Base-by-base conservation (phyloP, 306 rosid genomes). In the Cicer bijugum region DNA sequence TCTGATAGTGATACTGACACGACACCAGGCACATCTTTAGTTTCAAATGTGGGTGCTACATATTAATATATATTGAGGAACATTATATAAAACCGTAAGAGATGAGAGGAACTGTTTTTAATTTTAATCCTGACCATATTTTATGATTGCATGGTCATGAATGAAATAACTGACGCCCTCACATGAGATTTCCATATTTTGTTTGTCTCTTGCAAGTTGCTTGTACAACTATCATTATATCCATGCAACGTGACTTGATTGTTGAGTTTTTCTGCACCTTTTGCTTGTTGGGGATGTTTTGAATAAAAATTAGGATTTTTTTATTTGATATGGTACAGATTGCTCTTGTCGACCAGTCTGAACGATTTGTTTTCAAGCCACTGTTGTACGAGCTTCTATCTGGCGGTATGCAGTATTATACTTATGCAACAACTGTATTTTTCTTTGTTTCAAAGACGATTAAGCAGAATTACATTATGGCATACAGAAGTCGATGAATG, bases 331-430 rank as follows among this genome's bases (percentile, higher is more conserved):
- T 72, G 84, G 53, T 47, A 81, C 84, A 84, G 87, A 71, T 84
- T 55, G 67, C 71, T 77, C 87, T 84, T 17, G 84, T 84, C 1
- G 87, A 84, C 69, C 87, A 80, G 68, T 84, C 82, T 53, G 87
- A 84, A 28, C 84, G 84, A 55, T 84, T 84, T 77, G 87, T 84
- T 84, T 84, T 84, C 76, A 93, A 93, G 84, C 98, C 98, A 48
- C 52, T 93, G 98, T 67, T 93, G 85, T 93, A 91, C 75, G 97
- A 93, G 96, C 96, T 93, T 87, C 90, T 93, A 8, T 85, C 98
- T 56, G 97, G 97, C 79, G 97, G 97, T 91, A 78, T 62, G 83
- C 62, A 35, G 35, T 74, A 62, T 48, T 68, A 65, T 75, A 69
- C 39, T 64, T 80, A 56, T 78, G 7, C 35, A 66, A 23, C 57